phyloP scores from a whole-genome alignment of 148 eudicot species.

The Limonium bicolor region DNA sequence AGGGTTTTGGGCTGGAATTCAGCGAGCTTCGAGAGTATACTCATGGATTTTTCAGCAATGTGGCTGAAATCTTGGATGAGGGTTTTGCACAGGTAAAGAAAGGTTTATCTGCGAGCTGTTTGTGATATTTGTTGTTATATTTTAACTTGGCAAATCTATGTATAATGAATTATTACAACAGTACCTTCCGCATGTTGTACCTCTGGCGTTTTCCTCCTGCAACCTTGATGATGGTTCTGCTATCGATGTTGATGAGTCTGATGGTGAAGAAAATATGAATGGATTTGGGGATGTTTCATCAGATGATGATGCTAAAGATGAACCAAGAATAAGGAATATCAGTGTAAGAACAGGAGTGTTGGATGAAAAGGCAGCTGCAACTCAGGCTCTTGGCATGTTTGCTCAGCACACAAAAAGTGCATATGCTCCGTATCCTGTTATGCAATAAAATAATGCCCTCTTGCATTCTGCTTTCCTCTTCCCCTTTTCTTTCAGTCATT shows the following conservation, averaged over 20 bases:
- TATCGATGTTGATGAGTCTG: slow-evolving; percentile 80
- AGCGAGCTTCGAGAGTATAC: slow-evolving; percentile 97
- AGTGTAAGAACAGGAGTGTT: slow-evolving; percentile 91
- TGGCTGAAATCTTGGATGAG: slow-evolving; percentile 82
- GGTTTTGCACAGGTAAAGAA: slow-evolving; percentile 65
- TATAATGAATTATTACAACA: slow-evolving; percentile 14
- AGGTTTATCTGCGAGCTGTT: not conserved
- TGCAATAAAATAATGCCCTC: not conserved
- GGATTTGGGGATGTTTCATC: slow-evolving; percentile 96
- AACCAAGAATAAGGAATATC: slow-evolving; percentile 86
- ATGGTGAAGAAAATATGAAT: slow-evolving; percentile 58
- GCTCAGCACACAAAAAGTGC: slow-evolving; percentile 75
- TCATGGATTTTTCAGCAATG: slow-evolving; percentile 96
- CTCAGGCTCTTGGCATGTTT: slow-evolving; percentile 90
- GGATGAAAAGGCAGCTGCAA: slow-evolving; percentile 99
- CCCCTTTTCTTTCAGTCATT: not conserved
- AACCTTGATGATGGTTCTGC: slow-evolving; percentile 97
- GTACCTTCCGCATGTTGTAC: slow-evolving; percentile 97
- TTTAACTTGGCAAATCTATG: not conserved
- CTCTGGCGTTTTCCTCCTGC: slow-evolving; percentile 81
- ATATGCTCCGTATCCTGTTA: slow-evolving; percentile 88
- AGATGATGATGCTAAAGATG: slow-evolving; percentile 95
- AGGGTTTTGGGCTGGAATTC: slow-evolving; percentile 83
- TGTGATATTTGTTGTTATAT: not conserved
- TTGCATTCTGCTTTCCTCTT: not conserved